Base-by-base conservation (phyloP, 129 eudicot species). In the Tanacetum coccineum region DNA sequence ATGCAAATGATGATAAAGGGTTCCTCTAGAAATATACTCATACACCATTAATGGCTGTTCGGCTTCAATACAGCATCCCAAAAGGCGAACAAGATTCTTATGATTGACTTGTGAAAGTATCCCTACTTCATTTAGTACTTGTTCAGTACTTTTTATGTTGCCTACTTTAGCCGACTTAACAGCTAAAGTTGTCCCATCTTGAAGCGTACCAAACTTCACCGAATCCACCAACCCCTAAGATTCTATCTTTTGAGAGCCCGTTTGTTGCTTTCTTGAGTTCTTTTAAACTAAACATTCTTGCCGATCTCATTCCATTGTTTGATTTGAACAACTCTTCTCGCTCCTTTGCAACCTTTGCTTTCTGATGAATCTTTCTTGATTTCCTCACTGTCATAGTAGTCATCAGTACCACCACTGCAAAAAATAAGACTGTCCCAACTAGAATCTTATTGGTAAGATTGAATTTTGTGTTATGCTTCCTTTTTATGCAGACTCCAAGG, bases 21-120 rank as follows among this genome's bases (percentile, higher is more conserved):
- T 75, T 7, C 87, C 87, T 18, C 66, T 73, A 1, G 87, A 65
- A 18, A 83, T 76, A 74, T 76, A 76, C 22, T 83, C 88, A n/a
- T 83, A 83, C 20, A 83, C 50, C 82, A 83, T 79, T 59, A 83
- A 51, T 11, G 84, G 88, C 72, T 79, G 84, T 45, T 80, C 84
- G 18, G 78, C 82, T 76, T 76, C 88, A 14, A 80, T 68, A 39
- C 88, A 83, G 22, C 82, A 79, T 0, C 84, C 88, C 57, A 83
- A 72, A 17, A 83, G 75, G 20, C 74, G 70, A 22, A 83, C 88
- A 17, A 83, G 78, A 68, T 83, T 79, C 62, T 70, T 77, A 73
- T 83, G 88, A 44, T 68, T 79, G 30, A 83, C 84, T 73, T 80
- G 84, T 48, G 82, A 79, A 76, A 83, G 88, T 36, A 79, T 79